Base-by-base conservation (phyloP, 345 rosid species). In the Chamaenerion angustifolium region DNA sequence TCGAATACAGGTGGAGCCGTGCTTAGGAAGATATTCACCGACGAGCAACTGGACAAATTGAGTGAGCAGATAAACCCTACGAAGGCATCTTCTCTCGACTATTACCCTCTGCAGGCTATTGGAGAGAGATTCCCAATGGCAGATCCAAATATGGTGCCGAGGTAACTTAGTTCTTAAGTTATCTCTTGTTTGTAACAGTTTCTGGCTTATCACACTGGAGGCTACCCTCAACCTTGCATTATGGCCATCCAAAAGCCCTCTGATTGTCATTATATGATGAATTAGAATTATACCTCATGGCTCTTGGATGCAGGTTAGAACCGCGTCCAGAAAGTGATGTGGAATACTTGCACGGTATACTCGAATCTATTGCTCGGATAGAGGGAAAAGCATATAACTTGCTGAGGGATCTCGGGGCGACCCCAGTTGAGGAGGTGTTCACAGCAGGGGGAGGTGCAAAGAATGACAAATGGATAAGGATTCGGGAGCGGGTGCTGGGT, bases 1-100 rank as follows among this genome's bases (percentile, higher is more conserved):
- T 90, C 98, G 55, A 90, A 90, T 57, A 90, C 95, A 43, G 98
- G 98, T 2, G 98, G 98, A 61, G 95, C 86, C 15, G 86, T 86
- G 64, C 92, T 90, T 45, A 76, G 87, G 57, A 77, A 81, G 61
- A 61, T 79, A 16, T 90, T 90, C 52, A 79, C 76, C 5, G 95
- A 90, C 37, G 76, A 83, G 55, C 83, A 81, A 47, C 49, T 90
- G 66, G 76, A 68, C 60, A 68, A 56, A 61, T 64, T 86, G 62
- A 90, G 98, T 43, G 72, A 66, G 61, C 68, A 63, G 54, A 90
- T 90, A 31, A 57, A 81, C 76, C 98, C 88, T 17, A 46, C 4
- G 48, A 57, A 79, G 45, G 76, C 74, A 46, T 85, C 88, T 53
- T 65, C 84, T 48, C 79, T 84, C 1, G 92, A 90, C 55, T 86